Evolutionary conservation across 2,329 filamentous ascomycete genomes (phyloP).

Genomic region (Aspergillus quadricinctus): DNA sequence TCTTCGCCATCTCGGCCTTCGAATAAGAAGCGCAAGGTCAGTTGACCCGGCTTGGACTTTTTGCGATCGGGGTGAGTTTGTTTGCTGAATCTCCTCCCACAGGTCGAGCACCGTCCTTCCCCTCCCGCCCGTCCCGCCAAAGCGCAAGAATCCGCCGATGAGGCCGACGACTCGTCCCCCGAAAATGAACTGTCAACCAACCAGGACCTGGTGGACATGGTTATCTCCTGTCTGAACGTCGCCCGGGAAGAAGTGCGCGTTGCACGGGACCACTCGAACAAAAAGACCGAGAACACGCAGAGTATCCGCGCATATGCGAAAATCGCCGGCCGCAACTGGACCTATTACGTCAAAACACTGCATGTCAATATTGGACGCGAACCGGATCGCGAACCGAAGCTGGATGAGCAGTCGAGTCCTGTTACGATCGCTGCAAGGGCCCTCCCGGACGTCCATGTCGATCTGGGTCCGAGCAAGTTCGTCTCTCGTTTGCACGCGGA

Average conservation of each 20-base stretch:
- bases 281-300: slow-evolving; percentile 42
- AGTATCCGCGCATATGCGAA: slow-evolving; percentile 49
- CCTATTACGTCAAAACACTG: slow-evolving; percentile 48
- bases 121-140: slow-evolving; percentile 30
- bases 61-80: slow-evolving; percentile 1
- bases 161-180: slow-evolving; percentile 38
- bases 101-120: slow-evolving; percentile 34
- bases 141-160: slow-evolving; percentile 36
- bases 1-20: slow-evolving; percentile 46
- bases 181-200: slow-evolving; percentile 40
- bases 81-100: not conserved
- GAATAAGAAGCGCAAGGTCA: slow-evolving; percentile 47
- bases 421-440: slow-evolving; percentile 41
- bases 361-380: slow-evolving; percentile 48
- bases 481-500: slow-evolving; percentile 73
- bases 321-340: slow-evolving; percentile 49
- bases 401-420: slow-evolving; percentile 45
- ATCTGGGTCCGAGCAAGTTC: slow-evolving; percentile 78
- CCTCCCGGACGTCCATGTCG: slow-evolving; percentile 66
- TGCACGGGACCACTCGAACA: slow-evolving; percentile 42
- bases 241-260: slow-evolving; percentile 44
- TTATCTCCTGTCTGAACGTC: slow-evolving; percentile 44
- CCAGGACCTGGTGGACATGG: slow-evolving; percentile 44
- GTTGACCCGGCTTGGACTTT: slow-evolving; percentile 4
- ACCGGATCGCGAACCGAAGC: slow-evolving; percentile 42